Base-by-base conservation (phyloP, 2,329 filamentous ascomycete species). In the Aspergillus brunneoviolaceus region DNA sequence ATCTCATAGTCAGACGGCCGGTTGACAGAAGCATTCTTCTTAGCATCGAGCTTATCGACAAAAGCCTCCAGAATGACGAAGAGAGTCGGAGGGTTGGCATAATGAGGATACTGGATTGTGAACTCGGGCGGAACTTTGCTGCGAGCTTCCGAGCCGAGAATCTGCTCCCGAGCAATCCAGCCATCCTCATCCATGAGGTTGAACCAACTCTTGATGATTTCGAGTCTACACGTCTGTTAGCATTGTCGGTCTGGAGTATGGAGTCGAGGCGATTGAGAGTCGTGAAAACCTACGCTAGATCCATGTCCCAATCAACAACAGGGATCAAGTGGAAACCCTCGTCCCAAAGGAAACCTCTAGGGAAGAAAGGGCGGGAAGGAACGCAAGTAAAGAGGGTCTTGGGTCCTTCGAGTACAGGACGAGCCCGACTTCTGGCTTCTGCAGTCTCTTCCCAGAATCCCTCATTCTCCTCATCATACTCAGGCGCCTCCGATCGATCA, bases 81-180 rank as follows among this genome's bases (percentile, higher is more conserved):
- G 1, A 98, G 83, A 0, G 95, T 98, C 0, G 95, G 95, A 0
- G 95, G 95, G 76, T 99, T 99, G 55, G 95, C 95, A 70, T 97
- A 97, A 75, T 98, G 93, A 25, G 95, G 94, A 72, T 98, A 98
- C 72, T 98, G 95, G 14, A 92, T 85, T 70, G 96, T 93, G 74
- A 99, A 99, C 76, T 98, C 93, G 4, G 83, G 76, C 0, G 95
- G 95, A 2, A 99, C 95, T 77, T 97, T 98, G 83, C 90, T 96
- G 63, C 94, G 88, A 51, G 95, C 95, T 79, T 99, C 95, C 2
- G 85, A 78, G 1, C 95, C 95, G 2, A 99, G 85, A 61, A 99
- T 98, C 77, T 97, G 93, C 79, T 99, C 95, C 55, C 95, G 89
- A 3, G 89, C 91, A 72, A 99, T 98, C 95, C 95, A 99, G 57